These are phyloP conservation scores for Xylaria sp. DNA, from an alignment of 2,329 filamentous ascomycete species.

Conservation along the genomic window DNA sequence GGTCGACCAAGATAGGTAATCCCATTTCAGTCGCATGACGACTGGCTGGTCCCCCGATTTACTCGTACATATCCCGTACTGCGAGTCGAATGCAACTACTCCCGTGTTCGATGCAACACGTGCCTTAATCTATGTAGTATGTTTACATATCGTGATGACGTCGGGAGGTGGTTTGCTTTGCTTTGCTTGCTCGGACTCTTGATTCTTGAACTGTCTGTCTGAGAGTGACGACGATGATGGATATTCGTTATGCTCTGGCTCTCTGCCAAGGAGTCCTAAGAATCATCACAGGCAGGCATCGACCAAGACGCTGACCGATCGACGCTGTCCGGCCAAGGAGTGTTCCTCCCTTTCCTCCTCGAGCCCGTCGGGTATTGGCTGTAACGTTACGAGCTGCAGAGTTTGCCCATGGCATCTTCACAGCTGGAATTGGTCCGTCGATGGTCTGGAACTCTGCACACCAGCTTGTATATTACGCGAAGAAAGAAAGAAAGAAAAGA, in stretches of 20 bases:
- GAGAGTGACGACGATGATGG: too few relatives aligned
- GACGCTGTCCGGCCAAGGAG: background rate
- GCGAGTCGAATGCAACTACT: background rate
- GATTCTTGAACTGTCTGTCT: too few relatives aligned
- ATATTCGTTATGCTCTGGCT: too few relatives aligned
- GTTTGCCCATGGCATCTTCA: conserved; percentile 6
- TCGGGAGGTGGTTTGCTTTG: background rate
- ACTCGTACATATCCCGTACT: background rate
- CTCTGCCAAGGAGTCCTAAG: too few relatives aligned
- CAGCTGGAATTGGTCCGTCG: conserved; percentile 6
- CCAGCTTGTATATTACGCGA: background rate
- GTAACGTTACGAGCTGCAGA: conserved; percentile 8
- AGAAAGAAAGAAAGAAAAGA: background rate
- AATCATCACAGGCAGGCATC: too few relatives aligned
- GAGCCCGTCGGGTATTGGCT: background rate
- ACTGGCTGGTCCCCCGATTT: background rate
- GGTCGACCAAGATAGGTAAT: background rate
- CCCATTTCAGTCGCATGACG: background rate
- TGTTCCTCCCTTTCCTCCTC: background rate
- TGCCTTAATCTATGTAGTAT: background rate
- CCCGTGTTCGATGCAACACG: background rate
- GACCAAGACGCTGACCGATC: background rate
- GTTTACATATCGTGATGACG: background rate
- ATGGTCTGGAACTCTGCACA: conserved; percentile 16
- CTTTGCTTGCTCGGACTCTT: too few relatives aligned